Evolutionary conservation across 2,329 filamentous ascomycete genomes (phyloP), one percentile per base, ranked within the genome.

Genomic region (Ophiostoma australiae): DNA sequence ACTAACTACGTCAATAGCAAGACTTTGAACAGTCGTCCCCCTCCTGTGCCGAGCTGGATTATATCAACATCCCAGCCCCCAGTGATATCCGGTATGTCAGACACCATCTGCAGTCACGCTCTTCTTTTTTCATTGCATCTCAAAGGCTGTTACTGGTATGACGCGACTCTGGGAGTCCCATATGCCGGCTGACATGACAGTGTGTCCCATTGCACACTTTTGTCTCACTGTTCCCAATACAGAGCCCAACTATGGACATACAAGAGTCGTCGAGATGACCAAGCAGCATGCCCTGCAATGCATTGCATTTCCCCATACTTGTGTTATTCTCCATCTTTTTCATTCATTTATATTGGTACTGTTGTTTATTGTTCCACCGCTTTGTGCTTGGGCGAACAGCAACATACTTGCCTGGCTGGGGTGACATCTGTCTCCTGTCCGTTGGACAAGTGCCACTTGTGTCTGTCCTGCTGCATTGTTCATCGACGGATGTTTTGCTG

Each of bases 1-100:
- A 67, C 66, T 44, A 67, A 67, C 66, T 4, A 69, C 27, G 1
- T 8, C 1, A 41, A 61, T 48, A 81, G 78, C 81, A 86, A 83
- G 85, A 86, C 77, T 86, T 85, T 80, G 83, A 85, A 79, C 81
- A 83, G 78, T 84, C 85, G 78, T 81, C 84, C 78, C 79, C 81
- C 74, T 78, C 80, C 72, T 81, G 81, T 77, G 76, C 79, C 76
- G 84, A 82, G 78, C 80, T 86, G 77, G 84, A 85, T 75, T 87
- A 85, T 77, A 81, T 86, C 77, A 83, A 85, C 70, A 81, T 86
- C 76, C 82, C 81, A 70, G 78, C 82, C 69, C 80, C 82, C 75
- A 77, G 80, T 82, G 85, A 87, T 77, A 85, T 86, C 80, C 84
- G 85, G 85, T 87, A 78, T 78, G 85, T 84, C 33, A 13, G 17